These are phyloP conservation scores for Lentinula sp. DNA, from an alignment of 768 basidiomycete genomes.

Conservation along the genomic window DNA sequence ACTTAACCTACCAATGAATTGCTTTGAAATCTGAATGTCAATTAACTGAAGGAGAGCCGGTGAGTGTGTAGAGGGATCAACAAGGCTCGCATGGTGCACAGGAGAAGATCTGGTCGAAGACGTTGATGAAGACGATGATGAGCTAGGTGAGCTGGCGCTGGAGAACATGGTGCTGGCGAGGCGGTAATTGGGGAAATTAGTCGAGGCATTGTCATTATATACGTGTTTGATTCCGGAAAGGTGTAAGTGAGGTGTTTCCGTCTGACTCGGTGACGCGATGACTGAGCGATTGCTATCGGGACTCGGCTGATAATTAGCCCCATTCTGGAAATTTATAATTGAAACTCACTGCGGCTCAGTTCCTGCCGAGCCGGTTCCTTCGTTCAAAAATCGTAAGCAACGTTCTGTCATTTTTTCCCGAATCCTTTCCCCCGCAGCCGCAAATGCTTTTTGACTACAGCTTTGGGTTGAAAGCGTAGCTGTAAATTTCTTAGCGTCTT, in stretches of 20 bases:
- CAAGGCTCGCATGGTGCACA: conserved; percentile 46
- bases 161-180: not conserved
- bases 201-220: not conserved
- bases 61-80: conserved; percentile 57
- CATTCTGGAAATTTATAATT: not conserved
- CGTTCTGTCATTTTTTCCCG: not conserved
- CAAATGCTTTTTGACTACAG: not conserved
- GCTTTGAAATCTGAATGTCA: conserved; percentile 52
- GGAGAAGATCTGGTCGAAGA: conserved; percentile 13
- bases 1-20: conserved; percentile 51
- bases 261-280: not conserved
- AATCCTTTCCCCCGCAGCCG: not conserved
- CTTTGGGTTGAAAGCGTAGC: not conserved
- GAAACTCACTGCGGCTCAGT: not conserved
- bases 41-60: conserved; percentile 65
- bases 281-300: not conserved
- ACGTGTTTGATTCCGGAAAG: not conserved
- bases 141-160: not conserved
- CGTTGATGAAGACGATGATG: conserved; percentile 3
- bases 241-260: not conserved
- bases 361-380: not conserved
- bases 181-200: not conserved
- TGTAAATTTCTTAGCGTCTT: not conserved
- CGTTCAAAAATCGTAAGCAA: not conserved
- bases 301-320: not conserved